A percentile compares a stretch with the other conserved stretches of the same genome.
phyloP scores from a whole-genome alignment of 1,284 basidiomycete genomes.

The Pyrrhoderma noxium region DNA sequence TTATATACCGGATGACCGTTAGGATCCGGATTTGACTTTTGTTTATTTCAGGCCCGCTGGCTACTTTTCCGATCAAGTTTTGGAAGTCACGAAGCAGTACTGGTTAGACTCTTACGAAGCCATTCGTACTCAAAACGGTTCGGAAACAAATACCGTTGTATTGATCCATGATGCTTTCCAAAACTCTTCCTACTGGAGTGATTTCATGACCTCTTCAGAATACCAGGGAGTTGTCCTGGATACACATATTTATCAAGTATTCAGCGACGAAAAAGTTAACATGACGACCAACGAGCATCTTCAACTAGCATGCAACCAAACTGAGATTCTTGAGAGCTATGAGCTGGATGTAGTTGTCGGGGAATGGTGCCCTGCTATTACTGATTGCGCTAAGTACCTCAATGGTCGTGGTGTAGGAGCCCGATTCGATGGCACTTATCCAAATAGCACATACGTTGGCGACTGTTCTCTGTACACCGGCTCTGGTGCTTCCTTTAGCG shows the following conservation, averaged over 20 bases:
- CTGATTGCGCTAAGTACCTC: constrained; percentile 81
- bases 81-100: constrained; percentile 58
- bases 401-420: constrained; percentile 65
- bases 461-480: constrained; percentile 73
- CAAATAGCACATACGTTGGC: constrained; percentile 51
- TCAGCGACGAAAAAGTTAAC: constrained; percentile 50
- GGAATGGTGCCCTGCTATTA: constrained; percentile 80
- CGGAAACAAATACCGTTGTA: constrained; percentile 55
- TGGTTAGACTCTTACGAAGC: constrained; percentile 71
- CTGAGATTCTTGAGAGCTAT: constrained; percentile 41
- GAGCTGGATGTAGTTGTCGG: constrained; percentile 75
- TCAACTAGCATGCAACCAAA: constrained; percentile 49
- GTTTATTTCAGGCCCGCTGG: constrained; percentile 62
- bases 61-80: constrained; percentile 47
- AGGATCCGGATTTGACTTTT: neutral
- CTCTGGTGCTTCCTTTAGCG: constrained; percentile 62
- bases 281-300: constrained; percentile 58
- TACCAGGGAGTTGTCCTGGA: constrained; percentile 74
- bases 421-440: constrained; percentile 72
- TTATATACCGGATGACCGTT: neutral
- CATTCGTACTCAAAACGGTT: constrained; percentile 62
- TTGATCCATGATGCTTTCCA: constrained; percentile 87
- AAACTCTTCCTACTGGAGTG: constrained; percentile 65
- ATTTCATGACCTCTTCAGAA: constrained; percentile 54
- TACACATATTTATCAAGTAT: constrained; percentile 79